Conservation (phyloP, 352 stramenopile genomes). For the Paralagenidium karlingii region DNA sequence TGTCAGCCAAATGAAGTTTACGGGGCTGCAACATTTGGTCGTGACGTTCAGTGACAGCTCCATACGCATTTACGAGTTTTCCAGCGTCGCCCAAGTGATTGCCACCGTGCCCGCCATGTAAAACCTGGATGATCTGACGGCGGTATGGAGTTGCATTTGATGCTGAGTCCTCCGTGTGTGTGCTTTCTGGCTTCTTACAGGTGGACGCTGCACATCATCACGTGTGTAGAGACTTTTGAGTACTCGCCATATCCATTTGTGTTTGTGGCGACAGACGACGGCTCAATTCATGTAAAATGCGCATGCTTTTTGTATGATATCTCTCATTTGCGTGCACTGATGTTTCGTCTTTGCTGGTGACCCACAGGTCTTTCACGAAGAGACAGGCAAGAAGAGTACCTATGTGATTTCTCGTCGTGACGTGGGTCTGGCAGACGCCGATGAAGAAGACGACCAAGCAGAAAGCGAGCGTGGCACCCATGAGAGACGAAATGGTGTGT, state of each 20-base stretch:
- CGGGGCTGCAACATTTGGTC: conserved; percentile 43
- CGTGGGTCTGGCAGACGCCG: conserved; percentile 12
- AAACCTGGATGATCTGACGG: no score
- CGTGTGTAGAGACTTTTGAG: conserved; percentile 42
- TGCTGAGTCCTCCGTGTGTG: no score
- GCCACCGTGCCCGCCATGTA: conserved; percentile 14
- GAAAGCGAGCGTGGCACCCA: no score
- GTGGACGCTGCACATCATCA: conserved; percentile 60
- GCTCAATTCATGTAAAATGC: conserved; percentile 33
- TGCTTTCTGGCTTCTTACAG: no score
- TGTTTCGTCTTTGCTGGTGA: conserved; percentile 1
- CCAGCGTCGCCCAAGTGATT: conserved; percentile 5
- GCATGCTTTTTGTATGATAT: not conserved
- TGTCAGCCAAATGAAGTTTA: conserved; percentile 47
- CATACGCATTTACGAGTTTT: conserved; percentile 40
- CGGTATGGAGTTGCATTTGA: no score
- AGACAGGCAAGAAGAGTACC: conserved; percentile 48
- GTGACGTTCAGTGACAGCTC: conserved; percentile 55
- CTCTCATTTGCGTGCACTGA: not conserved
- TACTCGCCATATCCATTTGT: conserved; percentile 46
- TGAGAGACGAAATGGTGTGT: conserved; percentile 3
- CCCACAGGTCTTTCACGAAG: conserved; percentile 70
- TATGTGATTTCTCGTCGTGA: conserved; percentile 49
- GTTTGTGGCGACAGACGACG: conserved; percentile 61
- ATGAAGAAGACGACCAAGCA: conserved; percentile 12